phyloP scores from a whole-genome alignment of 371 early-diverging fungal species.

The Mortierella sp. region DNA sequence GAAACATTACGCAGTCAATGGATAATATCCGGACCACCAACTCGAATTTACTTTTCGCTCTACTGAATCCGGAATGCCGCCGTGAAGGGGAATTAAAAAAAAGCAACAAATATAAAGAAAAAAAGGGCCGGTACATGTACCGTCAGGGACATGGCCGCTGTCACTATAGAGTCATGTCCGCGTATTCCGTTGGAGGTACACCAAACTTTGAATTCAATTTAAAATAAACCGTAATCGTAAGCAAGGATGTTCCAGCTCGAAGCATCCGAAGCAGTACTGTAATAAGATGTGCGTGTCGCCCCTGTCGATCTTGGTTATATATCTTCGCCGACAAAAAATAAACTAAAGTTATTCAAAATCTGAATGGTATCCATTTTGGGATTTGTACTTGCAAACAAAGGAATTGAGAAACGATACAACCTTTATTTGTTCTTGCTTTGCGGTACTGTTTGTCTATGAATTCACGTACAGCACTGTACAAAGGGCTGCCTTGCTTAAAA shows the following conservation, averaged over 20 bases:
- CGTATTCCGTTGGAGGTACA: not conserved
- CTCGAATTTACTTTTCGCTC: not conserved
- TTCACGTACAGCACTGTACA: too few species aligned
- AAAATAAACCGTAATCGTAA: not conserved
- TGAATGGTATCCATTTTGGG: slow-evolving; percentile 3
- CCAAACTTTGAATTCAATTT: not conserved
- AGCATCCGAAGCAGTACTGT: not conserved
- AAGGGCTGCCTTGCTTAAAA: too few species aligned
- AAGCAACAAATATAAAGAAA: not conserved
- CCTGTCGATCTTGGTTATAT: slow-evolving; percentile 7
- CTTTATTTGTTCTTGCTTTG: not conserved
- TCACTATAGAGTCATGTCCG: slow-evolving; percentile 8
- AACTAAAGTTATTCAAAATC: not conserved
- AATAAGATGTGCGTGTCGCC: not conserved
- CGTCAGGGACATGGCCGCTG: not conserved
- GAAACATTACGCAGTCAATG: too few species aligned
- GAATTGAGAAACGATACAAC: not conserved
- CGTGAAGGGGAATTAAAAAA: not conserved
- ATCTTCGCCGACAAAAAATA: not conserved
- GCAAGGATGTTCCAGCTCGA: not conserved
- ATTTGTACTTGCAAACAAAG: not conserved
- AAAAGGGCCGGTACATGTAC: not conserved
- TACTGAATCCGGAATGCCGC: slow-evolving; percentile 12
- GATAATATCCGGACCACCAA: too few species aligned
- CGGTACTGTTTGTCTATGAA: not conserved